Evolutionary conservation across 345 rosid genomes (phyloP).

Genomic region (Schrenkiella parvula): DNA sequence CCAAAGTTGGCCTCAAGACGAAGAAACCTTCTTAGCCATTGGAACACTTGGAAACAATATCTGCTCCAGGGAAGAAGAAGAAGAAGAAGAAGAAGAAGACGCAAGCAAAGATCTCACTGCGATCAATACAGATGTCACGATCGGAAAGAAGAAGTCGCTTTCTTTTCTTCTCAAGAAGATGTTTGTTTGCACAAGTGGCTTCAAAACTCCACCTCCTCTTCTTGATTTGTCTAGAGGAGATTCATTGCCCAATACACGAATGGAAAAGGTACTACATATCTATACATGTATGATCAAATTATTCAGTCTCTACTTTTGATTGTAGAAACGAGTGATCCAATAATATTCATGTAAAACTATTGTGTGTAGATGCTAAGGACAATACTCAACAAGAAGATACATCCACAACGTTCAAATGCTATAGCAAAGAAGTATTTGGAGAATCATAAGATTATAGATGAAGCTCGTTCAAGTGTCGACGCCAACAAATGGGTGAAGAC

Average conservation of each 20-base stretch:
- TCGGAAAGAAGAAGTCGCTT: slow-evolving; percentile 44
- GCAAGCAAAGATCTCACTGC: slow-evolving; percentile 23
- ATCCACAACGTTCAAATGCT: slow-evolving; percentile 45
- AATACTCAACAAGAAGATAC: slow-evolving; percentile 67
- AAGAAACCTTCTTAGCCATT: slow-evolving; percentile 51
- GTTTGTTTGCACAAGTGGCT: slow-evolving; percentile 59
- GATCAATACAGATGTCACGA: slow-evolving; percentile 17
- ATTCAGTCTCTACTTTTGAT: neutral
- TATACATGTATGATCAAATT: neutral
- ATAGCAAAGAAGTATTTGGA: slow-evolving; percentile 41
- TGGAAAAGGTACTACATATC: slow-evolving; percentile 54
- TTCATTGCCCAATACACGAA: slow-evolving; percentile 50
- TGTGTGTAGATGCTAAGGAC: slow-evolving; percentile 51
- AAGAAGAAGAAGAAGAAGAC: neutral
- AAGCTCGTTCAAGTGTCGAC: slow-evolving; percentile 38
- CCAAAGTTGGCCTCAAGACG: slow-evolving; percentile 57
- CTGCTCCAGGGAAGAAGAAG: slow-evolving; percentile 30
- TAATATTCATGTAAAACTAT: neutral
- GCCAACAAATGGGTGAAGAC: slow-evolving; percentile 78
- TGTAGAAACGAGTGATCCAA: neutral
- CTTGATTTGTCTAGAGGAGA: slow-evolving; percentile 39
- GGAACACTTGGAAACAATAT: slow-evolving; percentile 73
- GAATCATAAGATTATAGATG: slow-evolving; percentile 27
- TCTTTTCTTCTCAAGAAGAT: slow-evolving; percentile 66
- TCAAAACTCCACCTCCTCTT: slow-evolving; percentile 43